Percentiles rank a stretch among this genome's conserved stretches.
Evolutionary conservation across 495 filamentous ascomycete species (phyloP).

Genomic region (Penicillium diatomitis): DNA sequence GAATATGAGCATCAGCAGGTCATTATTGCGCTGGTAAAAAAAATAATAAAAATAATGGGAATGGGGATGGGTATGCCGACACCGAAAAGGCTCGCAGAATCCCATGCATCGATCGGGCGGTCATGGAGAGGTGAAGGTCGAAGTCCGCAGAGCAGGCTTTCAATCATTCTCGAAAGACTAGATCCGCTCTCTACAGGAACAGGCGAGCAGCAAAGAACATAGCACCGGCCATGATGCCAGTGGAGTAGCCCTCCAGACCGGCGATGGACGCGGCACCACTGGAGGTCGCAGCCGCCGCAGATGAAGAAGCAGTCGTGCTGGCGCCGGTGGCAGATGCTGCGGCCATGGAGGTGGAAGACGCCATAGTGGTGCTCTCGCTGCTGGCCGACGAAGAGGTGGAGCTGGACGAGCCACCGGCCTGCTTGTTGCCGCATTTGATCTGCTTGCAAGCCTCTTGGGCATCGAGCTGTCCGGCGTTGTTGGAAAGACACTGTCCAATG

Average conservation of each 20-base stretch:
- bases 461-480: slow-evolving; percentile 21
- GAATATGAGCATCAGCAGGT: slow-evolving; percentile 2
- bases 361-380: slow-evolving; percentile 15
- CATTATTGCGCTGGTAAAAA: slow-evolving; percentile 12
- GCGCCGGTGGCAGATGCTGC: slow-evolving; percentile 22
- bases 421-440: slow-evolving; percentile 38
- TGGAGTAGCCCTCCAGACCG: slow-evolving; percentile 35
- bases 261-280: slow-evolving; percentile 27
- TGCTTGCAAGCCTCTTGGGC: slow-evolving; percentile 38
- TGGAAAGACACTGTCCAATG: slow-evolving; percentile 41
- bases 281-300: slow-evolving; percentile 20
- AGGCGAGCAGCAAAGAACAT: slow-evolving; percentile 41
- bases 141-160: no score
- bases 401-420: slow-evolving; percentile 27
- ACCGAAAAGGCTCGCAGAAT: background rate
- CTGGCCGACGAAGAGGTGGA: slow-evolving; percentile 20
- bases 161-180: no score
- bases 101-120: no score
- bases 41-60: slow-evolving; percentile 4
- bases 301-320: slow-evolving; percentile 17
- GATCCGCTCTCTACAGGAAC: slow-evolving; percentile 30
- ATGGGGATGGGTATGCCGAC: slow-evolving; percentile 1
- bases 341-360: slow-evolving; percentile 17
- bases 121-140: no score
- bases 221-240: slow-evolving; percentile 38